Evolutionary conservation across 495 filamentous ascomycete species (phyloP), one percentile per base, ranked within the genome.

Genomic region (Tuber aestivum): DNA sequence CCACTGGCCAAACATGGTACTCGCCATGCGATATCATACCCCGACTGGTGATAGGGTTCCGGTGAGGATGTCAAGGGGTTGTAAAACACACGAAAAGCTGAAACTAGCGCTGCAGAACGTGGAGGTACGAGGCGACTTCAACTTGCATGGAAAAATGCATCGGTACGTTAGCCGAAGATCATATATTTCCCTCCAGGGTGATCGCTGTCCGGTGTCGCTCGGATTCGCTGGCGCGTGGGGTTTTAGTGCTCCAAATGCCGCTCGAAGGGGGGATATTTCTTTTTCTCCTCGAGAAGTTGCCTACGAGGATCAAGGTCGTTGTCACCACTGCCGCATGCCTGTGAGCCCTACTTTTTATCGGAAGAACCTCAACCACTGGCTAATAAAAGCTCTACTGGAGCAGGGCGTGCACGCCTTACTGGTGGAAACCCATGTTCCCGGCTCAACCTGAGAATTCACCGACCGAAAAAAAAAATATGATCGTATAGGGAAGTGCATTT

Each of bases 131-230:
- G 56, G 56, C 27, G 32, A 35, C 56, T 35, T 65, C 56, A 65
- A 65, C 56, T 65, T 65, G 56, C 56, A 65, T 65, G 56, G 56
- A 35, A 65, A 65, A 35, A 65, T 65, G 56, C 56, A 65, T 65
- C 56, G 56, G 56, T 35, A 65, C 27, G 56, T 65, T 65, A 65
- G 56, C 56, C 56, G 56, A 65, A 65, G 56, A 65, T 65, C 56
- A 65, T 35, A 35, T 65, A 35, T 65, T 65, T 65, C 27, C 56
- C 32, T 65, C 56, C 56, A 35, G 56, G 12, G 4, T 65, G 56
- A 35, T 65, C 56, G 27, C 27, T 35, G 56, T 16, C 14, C 1
- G 14, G 56, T 65, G 56, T 7, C 0, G 56, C 56, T n/a, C 16
- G 12, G 32, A 32, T 61, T 61, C 27, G 56, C 27, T 18, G 1